These are phyloP conservation scores for Lachnellula arida DNA, from an alignment of 2,329 filamentous ascomycete species.

Conservation along the genomic window DNA sequence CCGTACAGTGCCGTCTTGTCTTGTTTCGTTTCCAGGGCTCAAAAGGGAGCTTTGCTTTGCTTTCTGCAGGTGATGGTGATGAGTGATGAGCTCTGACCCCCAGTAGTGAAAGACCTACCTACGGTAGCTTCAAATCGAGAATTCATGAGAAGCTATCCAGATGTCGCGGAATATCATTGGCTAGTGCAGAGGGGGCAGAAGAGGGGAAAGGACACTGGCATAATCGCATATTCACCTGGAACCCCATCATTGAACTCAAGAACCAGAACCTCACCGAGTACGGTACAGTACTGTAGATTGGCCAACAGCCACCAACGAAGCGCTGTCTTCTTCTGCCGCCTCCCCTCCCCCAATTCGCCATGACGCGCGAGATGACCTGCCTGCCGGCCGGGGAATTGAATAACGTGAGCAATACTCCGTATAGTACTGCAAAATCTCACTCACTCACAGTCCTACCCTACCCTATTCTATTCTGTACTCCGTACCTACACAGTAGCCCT, in stretches of 20 bases:
- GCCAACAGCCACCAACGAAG: not conserved
- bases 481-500: not conserved
- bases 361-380: not conserved
- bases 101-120: no score
- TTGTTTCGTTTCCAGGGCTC: no score
- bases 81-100: no score
- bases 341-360: not conserved
- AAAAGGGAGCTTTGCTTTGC: no score
- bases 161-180: not conserved
- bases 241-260: not conserved
- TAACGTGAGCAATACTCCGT: not conserved
- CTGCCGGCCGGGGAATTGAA: not conserved
- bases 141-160: no score
- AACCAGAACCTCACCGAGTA: not conserved
- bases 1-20: no score
- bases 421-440: no score
- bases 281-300: not conserved
- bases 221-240: not conserved
- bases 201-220: not conserved
- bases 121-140: no score
- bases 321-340: no score
- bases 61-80: no score
- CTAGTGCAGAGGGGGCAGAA: not conserved
- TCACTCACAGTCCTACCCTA: no score
- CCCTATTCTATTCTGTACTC: not conserved